Evolutionary conservation across 2,329 filamentous ascomycete genomes (phyloP), one percentile per base, ranked within the genome.

Genomic region (Fusarium agapanthi): DNA sequence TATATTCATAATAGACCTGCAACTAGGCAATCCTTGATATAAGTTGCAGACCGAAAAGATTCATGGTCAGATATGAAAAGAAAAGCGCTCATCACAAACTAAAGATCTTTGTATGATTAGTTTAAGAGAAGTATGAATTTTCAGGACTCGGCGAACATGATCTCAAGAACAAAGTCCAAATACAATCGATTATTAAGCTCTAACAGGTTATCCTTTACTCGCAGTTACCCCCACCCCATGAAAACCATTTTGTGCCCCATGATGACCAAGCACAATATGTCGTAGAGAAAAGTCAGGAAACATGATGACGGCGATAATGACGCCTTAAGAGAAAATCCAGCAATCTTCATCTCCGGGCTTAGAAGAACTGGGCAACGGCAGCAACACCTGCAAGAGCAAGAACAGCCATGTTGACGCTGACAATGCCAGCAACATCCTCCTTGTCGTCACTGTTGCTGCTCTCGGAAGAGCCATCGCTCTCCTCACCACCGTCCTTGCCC

Each of bases 291-390:
- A 79, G 79, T 78, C 77, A 78, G 70, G 70, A 77, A 78, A 82
- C 75, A 79, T 78, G 71, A 74, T 72, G 75, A 76, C 74, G 78
- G 79, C 74, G 80, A 73, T 75, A 73, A 78, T 76, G 80, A 82
- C 80, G 80, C 81, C 81, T 53, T 51, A 45, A 48, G 55, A 41
- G 30, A 76, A 78, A 77, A 77, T 78, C 75, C 66, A 78, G 71
- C 76, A 73, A 75, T 78, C 69, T 76, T 70, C 75, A 61, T 75
- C 64, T 61, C 47, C 16, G 67, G 65, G 54, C 61, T 87, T 88
- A 89, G 81, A 90, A 80, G 77, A 89, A 81, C 77, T 88, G 85
- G 61, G 84, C 84, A 65, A 88, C 61, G 54, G 80, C 86, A 73
- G 83, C 86, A 48, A 88, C 72, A 61, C 84, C 81, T 68, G 83